Percentiles rank a stretch among this genome's conserved stretches.
phyloP scores from a whole-genome alignment of 2,329 filamentous ascomycete species.

The Sporothrix pallida region DNA sequence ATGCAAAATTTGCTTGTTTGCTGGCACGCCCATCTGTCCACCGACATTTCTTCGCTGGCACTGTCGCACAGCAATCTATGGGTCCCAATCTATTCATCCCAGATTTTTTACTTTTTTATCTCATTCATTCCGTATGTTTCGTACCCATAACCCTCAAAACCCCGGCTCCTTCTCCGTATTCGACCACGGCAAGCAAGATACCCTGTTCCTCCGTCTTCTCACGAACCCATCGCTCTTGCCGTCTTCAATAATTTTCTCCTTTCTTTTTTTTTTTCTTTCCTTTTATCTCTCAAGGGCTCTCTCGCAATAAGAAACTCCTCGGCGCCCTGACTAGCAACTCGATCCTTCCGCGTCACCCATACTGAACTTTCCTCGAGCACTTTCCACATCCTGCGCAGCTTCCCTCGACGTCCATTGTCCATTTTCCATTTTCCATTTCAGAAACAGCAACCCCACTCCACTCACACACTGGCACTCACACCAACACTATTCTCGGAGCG shows the following conservation, averaged over 20 bases:
- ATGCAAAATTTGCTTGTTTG: conserved; percentile 1
- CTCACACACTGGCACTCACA: conserved; percentile 4
- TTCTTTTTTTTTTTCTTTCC: no score
- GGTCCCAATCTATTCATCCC: not conserved
- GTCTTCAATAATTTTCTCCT: not conserved
- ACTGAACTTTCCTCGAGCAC: not conserved
- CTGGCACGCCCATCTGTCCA: conserved; percentile 18
- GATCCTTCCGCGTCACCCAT: conserved; percentile 16
- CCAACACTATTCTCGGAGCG: conserved; percentile 5
- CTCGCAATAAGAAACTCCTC: not conserved
- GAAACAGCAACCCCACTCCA: not conserved
- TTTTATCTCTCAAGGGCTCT: not conserved
- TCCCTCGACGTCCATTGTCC: not conserved
- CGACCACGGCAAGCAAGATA: not conserved
- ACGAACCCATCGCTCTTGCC: not conserved
- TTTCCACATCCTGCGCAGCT: not conserved
- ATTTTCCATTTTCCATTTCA: conserved; percentile 1
- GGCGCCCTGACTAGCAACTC: conserved; percentile 6
- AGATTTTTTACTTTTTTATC: not conserved
- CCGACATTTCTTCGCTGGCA: conserved; percentile 28
- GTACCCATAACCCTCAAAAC: not conserved
- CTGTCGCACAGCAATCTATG: conserved; percentile 18
- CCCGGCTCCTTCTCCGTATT: not conserved
- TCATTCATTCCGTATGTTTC: conserved; percentile 1
- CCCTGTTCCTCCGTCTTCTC: conserved; percentile 10